Conservation (phyloP, 306 rosid genomes). For the Trifolium subterraneum region DNA sequence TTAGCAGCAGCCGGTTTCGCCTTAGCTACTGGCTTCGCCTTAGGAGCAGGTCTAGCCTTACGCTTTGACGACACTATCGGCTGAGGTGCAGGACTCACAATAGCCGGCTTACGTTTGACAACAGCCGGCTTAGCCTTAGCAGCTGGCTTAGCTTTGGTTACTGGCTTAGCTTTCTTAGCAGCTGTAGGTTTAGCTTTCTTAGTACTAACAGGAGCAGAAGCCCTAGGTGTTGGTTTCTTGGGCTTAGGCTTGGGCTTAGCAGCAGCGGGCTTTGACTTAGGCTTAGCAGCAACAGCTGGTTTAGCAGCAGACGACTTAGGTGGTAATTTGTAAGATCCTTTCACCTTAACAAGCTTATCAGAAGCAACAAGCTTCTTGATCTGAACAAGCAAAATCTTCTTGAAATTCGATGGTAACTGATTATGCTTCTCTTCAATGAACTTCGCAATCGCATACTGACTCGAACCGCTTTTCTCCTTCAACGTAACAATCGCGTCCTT, state of each 20-base stretch:
- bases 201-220: conserved; percentile 9
- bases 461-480: conserved; percentile 77
- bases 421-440: conserved; percentile 79
- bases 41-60: background rate
- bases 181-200: conserved; percentile 33
- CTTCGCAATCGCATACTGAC: conserved; percentile 82
- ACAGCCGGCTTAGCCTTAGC: conserved; percentile 38
- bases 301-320: conserved; percentile 42
- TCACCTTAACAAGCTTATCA: conserved; percentile 68
- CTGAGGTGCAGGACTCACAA: too few species aligned
- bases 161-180: conserved; percentile 36
- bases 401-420: conserved; percentile 69
- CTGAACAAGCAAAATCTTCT: conserved; percentile 68
- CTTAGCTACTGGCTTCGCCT: conserved; percentile 36
- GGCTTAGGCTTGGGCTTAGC: background rate
- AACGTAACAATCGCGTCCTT: conserved; percentile 75
- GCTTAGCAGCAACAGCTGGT: background rate
- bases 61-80: too few species aligned
- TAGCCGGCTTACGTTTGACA: conserved; percentile 20
- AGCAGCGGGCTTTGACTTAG: conserved; percentile 5
- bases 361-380: conserved; percentile 80
- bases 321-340: conserved; percentile 69
- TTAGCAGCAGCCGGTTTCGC: conserved; percentile 39
- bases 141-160: background rate
- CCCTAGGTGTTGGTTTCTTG: too few species aligned